phyloP scores from a whole-genome alignment of 2,329 filamentous ascomycete genomes.

The Penicillium sp. region DNA sequence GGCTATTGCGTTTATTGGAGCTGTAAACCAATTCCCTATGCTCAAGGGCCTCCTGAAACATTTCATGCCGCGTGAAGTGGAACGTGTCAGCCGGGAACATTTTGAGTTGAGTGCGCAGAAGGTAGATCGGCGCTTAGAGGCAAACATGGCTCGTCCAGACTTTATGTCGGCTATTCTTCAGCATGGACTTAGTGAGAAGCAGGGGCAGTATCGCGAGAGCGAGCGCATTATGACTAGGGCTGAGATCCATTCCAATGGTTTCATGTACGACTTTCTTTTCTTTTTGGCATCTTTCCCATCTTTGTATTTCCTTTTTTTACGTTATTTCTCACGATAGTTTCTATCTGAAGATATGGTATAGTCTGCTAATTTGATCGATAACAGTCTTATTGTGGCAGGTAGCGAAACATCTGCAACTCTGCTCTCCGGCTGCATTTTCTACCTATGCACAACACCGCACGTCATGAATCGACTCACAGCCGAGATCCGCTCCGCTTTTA shows the following conservation, averaged over 20 bases:
- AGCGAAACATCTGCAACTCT: slow-evolving; percentile 44
- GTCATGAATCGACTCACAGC: slow-evolving; percentile 18
- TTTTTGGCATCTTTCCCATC: too few relatives aligned
- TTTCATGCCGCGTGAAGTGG: slow-evolving; percentile 14
- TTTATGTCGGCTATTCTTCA: slow-evolving; percentile 28
- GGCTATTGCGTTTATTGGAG: slow-evolving; percentile 17
- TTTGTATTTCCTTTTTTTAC: not conserved
- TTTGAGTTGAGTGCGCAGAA: slow-evolving; percentile 23
- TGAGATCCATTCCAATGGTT: slow-evolving; percentile 26
- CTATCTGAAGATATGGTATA: not conserved
- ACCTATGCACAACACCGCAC: slow-evolving; percentile 24
- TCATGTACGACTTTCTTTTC: slow-evolving; percentile 18
- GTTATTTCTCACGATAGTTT: not conserved
- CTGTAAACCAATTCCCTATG: slow-evolving; percentile 21
- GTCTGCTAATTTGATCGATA: not conserved
- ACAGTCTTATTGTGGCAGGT: slow-evolving; percentile 36
- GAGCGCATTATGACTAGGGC: slow-evolving; percentile 24
- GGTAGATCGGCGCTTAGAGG: slow-evolving; percentile 22
- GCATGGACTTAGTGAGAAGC: slow-evolving; percentile 21
- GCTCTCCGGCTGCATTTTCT: slow-evolving; percentile 38
- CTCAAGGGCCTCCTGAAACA: slow-evolving; percentile 9
- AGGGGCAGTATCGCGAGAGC: slow-evolving; percentile 15
- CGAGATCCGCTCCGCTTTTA: slow-evolving; percentile 29
- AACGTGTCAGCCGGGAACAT: slow-evolving; percentile 17
- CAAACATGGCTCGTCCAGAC: slow-evolving; percentile 20